A percentile compares a stretch with the other conserved stretches of the same genome.
Evolutionary conservation across 1,284 basidiomycete genomes (phyloP).

Genomic region (Ganoderma lingzhi): DNA sequence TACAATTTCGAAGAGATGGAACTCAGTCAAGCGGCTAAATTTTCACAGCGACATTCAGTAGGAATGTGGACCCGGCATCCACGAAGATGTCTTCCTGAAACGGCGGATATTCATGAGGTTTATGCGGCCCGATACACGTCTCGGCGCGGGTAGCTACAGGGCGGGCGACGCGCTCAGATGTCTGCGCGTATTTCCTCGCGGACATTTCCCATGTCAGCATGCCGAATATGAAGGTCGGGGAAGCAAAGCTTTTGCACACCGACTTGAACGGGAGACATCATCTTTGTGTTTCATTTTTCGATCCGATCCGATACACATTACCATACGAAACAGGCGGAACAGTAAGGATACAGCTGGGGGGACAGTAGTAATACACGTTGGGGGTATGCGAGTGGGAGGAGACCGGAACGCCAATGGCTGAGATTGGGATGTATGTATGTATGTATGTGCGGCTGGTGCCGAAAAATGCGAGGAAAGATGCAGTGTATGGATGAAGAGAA

Average conservation of each 20-base stretch:
- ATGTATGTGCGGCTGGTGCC: slow-evolving; percentile 1
- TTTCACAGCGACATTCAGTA: too few relatives aligned
- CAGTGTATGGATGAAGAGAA: not conserved
- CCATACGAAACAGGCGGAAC: slow-evolving; percentile 3
- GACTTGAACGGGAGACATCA: not conserved
- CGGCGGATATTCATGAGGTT: too few relatives aligned
- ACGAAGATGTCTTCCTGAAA: too few relatives aligned
- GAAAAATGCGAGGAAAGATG: slow-evolving; percentile 11
- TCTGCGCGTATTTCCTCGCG: too few relatives aligned
- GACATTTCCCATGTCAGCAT: too few relatives aligned
- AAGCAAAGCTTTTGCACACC: not conserved
- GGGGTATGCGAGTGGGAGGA: slow-evolving; percentile 11
- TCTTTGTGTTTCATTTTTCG: not conserved
- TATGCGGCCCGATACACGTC: too few relatives aligned
- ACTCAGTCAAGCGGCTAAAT: too few relatives aligned
- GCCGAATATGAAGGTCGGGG: too few relatives aligned
- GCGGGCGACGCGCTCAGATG: too few relatives aligned
- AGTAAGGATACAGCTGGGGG: slow-evolving; percentile 27
- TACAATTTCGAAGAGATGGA: not conserved
- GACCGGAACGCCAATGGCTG: slow-evolving; percentile 1
- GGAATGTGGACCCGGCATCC: too few relatives aligned
- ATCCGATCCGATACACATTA: not conserved
- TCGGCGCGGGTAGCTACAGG: too few relatives aligned
- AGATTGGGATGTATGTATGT: slow-evolving; percentile 4
- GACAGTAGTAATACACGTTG: slow-evolving; percentile 18